A percentile compares a stretch with the other conserved stretches of the same genome.
Conservation (phyloP, 2,329 filamentous ascomycete genomes). For the Davidsoniella australis region DNA sequence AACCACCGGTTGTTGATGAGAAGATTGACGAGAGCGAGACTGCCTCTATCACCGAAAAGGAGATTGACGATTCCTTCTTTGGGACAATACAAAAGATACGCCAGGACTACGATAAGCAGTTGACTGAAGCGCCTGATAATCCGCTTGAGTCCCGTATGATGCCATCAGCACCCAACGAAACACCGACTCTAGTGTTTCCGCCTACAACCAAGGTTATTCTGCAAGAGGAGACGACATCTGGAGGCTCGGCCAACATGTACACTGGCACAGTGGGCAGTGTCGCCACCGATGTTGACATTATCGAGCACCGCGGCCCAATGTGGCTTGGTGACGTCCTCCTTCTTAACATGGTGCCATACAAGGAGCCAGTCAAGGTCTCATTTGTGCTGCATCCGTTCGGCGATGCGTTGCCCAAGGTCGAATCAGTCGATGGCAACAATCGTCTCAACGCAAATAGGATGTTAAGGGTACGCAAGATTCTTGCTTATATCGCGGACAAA, state of each 20-base stretch:
- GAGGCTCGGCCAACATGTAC: constrained; percentile 69
- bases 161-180: constrained; percentile 55
- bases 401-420: constrained; percentile 56
- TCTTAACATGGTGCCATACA: constrained; percentile 62
- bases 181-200: constrained; percentile 59
- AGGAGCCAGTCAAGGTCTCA: constrained; percentile 92
- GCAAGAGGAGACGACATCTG: constrained; percentile 47
- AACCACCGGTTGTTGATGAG: constrained; percentile 58
- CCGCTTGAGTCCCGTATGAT: constrained; percentile 45
- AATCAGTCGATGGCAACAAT: constrained; percentile 63
- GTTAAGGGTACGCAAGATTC: constrained; percentile 86
- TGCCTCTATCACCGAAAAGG: constrained; percentile 49
- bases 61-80: constrained; percentile 57
- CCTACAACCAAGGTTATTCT: constrained; percentile 49
- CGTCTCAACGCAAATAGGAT: constrained; percentile 92
- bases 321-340: constrained; percentile 86
- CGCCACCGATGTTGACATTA: constrained; percentile 58
- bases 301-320: constrained; percentile 74
- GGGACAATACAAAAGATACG: constrained; percentile 58
- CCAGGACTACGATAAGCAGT: constrained; percentile 53
- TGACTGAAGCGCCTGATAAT: constrained; percentile 36
- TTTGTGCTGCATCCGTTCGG: constrained; percentile 77
- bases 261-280: constrained; percentile 70
- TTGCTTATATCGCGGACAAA: constrained; percentile 79
- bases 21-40: constrained; percentile 53